Base-by-base conservation (phyloP, 768 basidiomycete genomes). In the Pulveroboletus sp. region DNA sequence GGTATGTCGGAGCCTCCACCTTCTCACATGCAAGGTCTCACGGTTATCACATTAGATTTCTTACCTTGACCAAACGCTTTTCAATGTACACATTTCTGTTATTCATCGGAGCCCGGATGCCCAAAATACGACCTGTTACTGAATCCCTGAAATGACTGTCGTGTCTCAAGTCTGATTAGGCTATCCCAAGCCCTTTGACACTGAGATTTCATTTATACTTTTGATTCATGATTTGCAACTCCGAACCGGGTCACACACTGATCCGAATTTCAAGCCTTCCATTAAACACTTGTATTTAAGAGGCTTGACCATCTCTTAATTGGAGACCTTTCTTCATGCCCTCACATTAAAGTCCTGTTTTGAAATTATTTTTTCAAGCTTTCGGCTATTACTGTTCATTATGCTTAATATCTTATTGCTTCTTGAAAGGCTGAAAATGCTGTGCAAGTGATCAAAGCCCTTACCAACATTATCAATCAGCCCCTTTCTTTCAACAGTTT, bases 1-100 rank as follows among this genome's bases (percentile, higher is more conserved):
- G 89, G 91, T 69, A 39, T 4, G 64, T 49, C 21, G 17, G 40
- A 32, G 14, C 3, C 28, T 3, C 5, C 6, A 10, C 7, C 0
- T 39, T 32, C 1, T 12, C 21, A 39, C n/a, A 3, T 6, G 14
- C 31, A 6, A 21, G 14, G 17, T n/a, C 52, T 59, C 24, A 60
- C 40, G 8, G 35, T 47, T 36, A 18, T 18, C 21, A 11, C 43
- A 8, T 32, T 18, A 66, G 65, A 68, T 10, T 66, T 66, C 32
- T 50, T n/a, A 11, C 65, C 65, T 26, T 65, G 47, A 63, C 40
- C 10, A 8, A 43, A 24, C 17, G 27, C 37, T 27, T 6, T 30
- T 38, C 14, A 10, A 10, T 46, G 42, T 50, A 44, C n/a, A 12
- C 37, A 33, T 48, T 5, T 41, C 6, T 44, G 10, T 24, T 39